Evolutionary conservation across 2,329 filamentous ascomycete genomes (phyloP), one percentile per base, ranked within the genome.

Genomic region (Aspergillus sp.): DNA sequence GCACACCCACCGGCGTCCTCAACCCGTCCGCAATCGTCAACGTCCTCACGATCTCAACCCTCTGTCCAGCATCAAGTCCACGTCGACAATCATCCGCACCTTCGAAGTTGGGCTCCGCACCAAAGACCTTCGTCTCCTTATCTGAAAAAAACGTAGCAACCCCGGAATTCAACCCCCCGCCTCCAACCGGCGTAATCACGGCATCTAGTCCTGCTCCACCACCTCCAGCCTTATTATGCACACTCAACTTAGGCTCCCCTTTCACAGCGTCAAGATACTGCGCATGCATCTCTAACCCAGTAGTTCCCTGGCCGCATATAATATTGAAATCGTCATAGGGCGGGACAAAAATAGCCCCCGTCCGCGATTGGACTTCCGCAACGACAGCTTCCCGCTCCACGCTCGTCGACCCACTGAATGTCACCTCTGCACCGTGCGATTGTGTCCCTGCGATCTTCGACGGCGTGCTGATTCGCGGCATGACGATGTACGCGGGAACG

Each of bases 301-400:
- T 80, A 0, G 93, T 98, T n/a, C 93, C 95, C 78, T 97, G 93
- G 0, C 95, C 93, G 0, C 96, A 84, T 56, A 98, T 89, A 64
- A 97, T 92, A 73, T 97, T 86, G 3, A 90, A 89, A 75, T 98
- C 90, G 73, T 98, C 91, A 72, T 97, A 97, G 0, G 95, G 93
- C 54, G 93, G 93, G 4, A 99, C 84, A 9, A 97, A 79, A 1
- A 87, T 85, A 0, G 91, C 92, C 41, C 89, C 88, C 0, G 90
- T 96, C 58, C 86, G 77, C 27, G 79, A 77, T 1, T 91, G 82
- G 6, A 97, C 85, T 4, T 86, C 77, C n/a, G 74, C 79, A 1
- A 91, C 87, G 7, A 89, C 86, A 7, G 88, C 89, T 75, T 96
- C 91, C 48, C 95, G 86, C 79, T 97, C 93, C 4, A 83, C 78